Conservation (phyloP, 176 grass and related monocot species). For the Oryza brachyantha region DNA sequence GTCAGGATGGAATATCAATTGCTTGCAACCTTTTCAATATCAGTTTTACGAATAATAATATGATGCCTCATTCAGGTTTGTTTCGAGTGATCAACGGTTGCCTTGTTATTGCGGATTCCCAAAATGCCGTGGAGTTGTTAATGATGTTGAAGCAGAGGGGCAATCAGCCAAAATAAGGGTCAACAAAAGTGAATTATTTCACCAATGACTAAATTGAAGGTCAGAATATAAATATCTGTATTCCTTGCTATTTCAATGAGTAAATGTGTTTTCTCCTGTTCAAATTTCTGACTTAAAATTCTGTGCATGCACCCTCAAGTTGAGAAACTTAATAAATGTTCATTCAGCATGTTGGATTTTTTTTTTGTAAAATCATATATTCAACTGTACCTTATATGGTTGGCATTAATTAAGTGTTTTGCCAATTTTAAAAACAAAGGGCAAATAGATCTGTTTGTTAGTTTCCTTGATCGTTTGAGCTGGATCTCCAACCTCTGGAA, state of each 20-base stretch:
- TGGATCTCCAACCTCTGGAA: not conserved
- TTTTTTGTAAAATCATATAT: not conserved
- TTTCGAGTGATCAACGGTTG: constrained; percentile 81
- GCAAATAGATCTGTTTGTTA: not conserved
- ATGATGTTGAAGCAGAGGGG: constrained; percentile 82
- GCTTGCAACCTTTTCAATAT: constrained; percentile 16
- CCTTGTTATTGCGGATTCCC: constrained; percentile 88
- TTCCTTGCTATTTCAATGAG: constrained; percentile 6
- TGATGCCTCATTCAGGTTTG: constrained; percentile 64
- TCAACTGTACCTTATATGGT: no score
- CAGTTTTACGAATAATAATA: constrained; percentile 37
- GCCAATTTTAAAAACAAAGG: constrained; percentile 8
- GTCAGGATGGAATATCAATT: constrained; percentile 36
- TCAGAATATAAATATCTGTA: constrained; percentile 19
- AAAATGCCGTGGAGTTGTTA: constrained; percentile 93
- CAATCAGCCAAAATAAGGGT: constrained; percentile 75
- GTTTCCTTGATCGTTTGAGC: not conserved
- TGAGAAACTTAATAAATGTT: not conserved
- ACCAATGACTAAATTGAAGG: constrained; percentile 54
- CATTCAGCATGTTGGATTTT: not conserved
- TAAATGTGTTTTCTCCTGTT: no score
- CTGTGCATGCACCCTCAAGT: constrained; percentile 12
- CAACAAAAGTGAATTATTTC: constrained; percentile 62
- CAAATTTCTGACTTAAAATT: not conserved
- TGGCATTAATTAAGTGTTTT: no score